Base-by-base conservation (phyloP, 1,284 basidiomycete genomes). In the Cystobasidium sp. region DNA sequence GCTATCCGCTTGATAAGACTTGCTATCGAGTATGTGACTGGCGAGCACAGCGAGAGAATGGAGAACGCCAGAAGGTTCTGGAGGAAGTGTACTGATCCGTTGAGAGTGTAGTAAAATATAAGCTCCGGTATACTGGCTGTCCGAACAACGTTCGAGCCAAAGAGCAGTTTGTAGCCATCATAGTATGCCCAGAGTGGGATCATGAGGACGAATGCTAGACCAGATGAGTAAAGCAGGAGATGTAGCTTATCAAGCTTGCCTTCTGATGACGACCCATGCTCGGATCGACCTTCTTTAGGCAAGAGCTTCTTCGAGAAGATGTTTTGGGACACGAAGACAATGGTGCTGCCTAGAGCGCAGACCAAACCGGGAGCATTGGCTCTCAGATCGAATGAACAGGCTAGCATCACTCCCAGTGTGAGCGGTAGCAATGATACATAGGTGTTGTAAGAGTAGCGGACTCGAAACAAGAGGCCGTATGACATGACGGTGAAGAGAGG, bases 241-340 rank as follows among this genome's bases (percentile, higher is more conserved):
- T 98, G 98, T 81, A 99, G 87, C 85, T 98, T 99, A 87, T 99
- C 96, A 67, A 99, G 87, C 81, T 94, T 94, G 81, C 69, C 22
- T 58, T 76, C 10, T 63, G 69, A 24, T 63, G 53, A 20, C 47
- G 62, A 47, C 81, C 82, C 10, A 84, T 80, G 62, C 85, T 86
- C 63, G 14, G 78, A 75, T 37, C 53, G 9, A 88, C 88, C 58
- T 39, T 81, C 80, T 63, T 81, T 79, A 6, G 94, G 94, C 86
- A 99, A 90, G 75, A 99, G 90, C 85, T 97, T 98, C 84, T 99
- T 99, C 87, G 96, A 97, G 83, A 96, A 97, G 80, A 99, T 98
- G 84, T 99, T 99, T 78, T 95, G 95, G 75, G 92, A 93, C 65
- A 99, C 97, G 81, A 99, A 98, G 78, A 99, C 89, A 75, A 98